Base-by-base conservation (phyloP, 1,284 basidiomycete genomes). In the Heterobasidion parviporum region DNA sequence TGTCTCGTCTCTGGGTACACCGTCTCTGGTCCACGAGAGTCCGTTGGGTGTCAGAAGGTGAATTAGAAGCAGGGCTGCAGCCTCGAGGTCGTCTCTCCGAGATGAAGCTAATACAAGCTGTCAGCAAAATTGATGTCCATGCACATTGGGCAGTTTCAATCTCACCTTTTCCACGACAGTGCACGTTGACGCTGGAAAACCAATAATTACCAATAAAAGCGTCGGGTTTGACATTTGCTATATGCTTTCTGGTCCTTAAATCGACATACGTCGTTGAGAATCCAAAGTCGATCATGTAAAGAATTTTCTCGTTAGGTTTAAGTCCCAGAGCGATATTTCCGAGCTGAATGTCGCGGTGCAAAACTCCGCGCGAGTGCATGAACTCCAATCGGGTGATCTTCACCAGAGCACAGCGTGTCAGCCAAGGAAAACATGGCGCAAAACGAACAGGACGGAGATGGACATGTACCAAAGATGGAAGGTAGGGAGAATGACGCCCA, bases 251-350 rank as follows among this genome's bases (percentile, higher is more conserved):
- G 4, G 85, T 87, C 44, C 67, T 58, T 16, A 74, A 76, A 67
- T 89, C 84, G 60, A 89, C 80, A 61, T 87, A 89, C 48, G 76
- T 76, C 64, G 89, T 89, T 15, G 86, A 87, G 65, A 89, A 89
- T 8, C 87, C 87, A 66, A 89, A 89, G 67, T 89, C 87, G 62
- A 89, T 89, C 86, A 89, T 86, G 63, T 88, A 89, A 58, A 89
- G 75, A 36, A 69, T 75, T 55, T 75, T 74, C n/a, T 83, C 73
- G 58, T 83, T 71, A 0, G 82, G 78, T 4, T 72, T 67, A 49
- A 77, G 71, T 9, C 87, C 87, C 54, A 89, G 65, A 6, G 79
- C 80, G 61, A 82, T 85, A 66, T 89, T 89, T 8, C 87, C 87
- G 4, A 89, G 76, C 61, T 89, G 87, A 53, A 89, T 83, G 61